Percentiles rank a stretch among this genome's conserved stretches.
Conservation (phyloP, 495 filamentous ascomycete species). For the Neurospora pannonica region DNA sequence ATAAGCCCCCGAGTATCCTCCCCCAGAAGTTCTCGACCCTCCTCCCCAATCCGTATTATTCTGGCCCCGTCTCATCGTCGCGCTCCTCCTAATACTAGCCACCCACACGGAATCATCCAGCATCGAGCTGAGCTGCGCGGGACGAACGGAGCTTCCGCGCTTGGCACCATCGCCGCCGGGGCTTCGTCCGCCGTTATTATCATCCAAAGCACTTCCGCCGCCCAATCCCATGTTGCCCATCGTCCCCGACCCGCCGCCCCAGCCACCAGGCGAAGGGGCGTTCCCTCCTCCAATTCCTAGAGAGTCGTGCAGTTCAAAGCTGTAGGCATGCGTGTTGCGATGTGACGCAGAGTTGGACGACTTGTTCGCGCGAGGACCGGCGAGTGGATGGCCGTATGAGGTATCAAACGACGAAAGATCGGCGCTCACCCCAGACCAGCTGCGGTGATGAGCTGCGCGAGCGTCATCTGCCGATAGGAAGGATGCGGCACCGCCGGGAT, state of each 20-base stretch:
- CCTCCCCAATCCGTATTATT: not conserved
- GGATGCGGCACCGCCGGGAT: not conserved
- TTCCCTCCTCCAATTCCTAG: not conserved
- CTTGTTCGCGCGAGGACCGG: conserved; percentile 23
- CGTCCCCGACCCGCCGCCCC: conserved; percentile 6
- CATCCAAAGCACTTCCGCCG: conserved; percentile 3
- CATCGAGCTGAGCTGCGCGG: conserved; percentile 69
- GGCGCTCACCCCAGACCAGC: conserved; percentile 28
- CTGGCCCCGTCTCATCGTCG: conserved; percentile 54
- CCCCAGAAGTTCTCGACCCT: conserved; percentile 6
- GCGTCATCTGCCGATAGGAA: conserved; percentile 29
- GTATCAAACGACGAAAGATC: conserved; percentile 35
- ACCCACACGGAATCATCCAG: conserved; percentile 86
- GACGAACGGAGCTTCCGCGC: conserved; percentile 60
- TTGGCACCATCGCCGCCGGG: conserved; percentile 32
- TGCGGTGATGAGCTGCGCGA: conserved; percentile 23
- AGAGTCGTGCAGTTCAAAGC: conserved; percentile 34
- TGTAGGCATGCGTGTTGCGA: conserved; percentile 27
- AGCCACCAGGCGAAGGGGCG: conserved; percentile 33
- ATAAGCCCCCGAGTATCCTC: conserved; percentile 6
- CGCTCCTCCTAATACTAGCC: conserved; percentile 81
- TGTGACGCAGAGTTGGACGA: conserved; percentile 17
- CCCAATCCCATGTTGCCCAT: not conserved
- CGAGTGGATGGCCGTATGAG: conserved; percentile 34
- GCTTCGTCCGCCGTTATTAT: conserved; percentile 21